Conservation (phyloP, 106 monocot species). For the Acorus gramineus region DNA sequence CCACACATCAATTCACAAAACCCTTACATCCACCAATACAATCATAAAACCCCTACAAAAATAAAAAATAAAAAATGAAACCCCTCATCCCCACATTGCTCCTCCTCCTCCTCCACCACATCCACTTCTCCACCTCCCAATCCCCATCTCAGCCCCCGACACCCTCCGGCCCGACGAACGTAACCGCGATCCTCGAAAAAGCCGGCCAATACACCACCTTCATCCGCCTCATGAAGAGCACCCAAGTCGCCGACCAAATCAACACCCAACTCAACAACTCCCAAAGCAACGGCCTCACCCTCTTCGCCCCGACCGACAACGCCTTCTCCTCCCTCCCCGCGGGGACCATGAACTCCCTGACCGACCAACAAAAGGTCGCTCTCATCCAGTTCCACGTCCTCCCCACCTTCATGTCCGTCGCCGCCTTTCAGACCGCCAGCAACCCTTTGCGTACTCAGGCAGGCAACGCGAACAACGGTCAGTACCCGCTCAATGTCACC, state of each 20-base stretch:
- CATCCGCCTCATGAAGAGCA: slow-evolving; percentile 51
- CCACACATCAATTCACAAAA: too few species aligned
- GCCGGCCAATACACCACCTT: slow-evolving; percentile 63
- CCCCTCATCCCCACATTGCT: neutral
- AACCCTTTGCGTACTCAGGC: slow-evolving; percentile 84
- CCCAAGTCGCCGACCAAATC: slow-evolving; percentile 55
- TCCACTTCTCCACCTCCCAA: neutral
- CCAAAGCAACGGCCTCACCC: slow-evolving; percentile 36
- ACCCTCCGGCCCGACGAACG: slow-evolving; percentile 45
- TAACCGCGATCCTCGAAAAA: slow-evolving; percentile 65
- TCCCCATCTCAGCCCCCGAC: slow-evolving; percentile 35
- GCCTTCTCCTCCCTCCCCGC: slow-evolving; percentile 65
- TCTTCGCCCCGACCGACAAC: slow-evolving; percentile 80
- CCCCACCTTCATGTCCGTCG: slow-evolving; percentile 16
- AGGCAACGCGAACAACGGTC: slow-evolving; percentile 34
- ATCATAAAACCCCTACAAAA: too few species aligned
- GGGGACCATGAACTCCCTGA: slow-evolving; percentile 78
- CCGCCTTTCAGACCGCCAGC: slow-evolving; percentile 76
- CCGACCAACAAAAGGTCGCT: slow-evolving; percentile 66
- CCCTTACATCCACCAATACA: too few species aligned
- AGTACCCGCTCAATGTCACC: slow-evolving; percentile 64
- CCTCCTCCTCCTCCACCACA: slow-evolving; percentile 12
- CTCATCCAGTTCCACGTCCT: slow-evolving; percentile 76
- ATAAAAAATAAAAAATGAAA: neutral
- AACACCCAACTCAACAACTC: slow-evolving; percentile 71